Base-by-base conservation (phyloP, 805 yeast genomes). In the Yamadazyma philogaea region DNA sequence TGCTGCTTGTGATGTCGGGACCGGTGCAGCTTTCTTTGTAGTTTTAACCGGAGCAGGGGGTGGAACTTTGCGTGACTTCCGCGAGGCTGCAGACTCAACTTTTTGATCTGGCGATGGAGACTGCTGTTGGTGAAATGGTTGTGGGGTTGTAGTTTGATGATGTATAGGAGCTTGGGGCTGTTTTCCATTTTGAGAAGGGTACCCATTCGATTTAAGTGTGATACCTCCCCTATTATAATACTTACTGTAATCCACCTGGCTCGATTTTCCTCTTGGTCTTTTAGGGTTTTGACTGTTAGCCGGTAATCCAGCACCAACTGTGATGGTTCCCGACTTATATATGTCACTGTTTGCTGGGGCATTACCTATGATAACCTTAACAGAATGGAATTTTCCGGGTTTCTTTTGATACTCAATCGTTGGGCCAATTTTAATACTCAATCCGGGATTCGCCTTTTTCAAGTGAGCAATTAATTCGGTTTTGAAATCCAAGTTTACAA, bases 261-360 rank as follows among this genome's bases (percentile, higher is more conserved):
- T 46, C 2, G 68, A 52, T 15, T 40, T 48, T n/a, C 79, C 81
- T 59, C 79, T 79, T 22, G 98, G 98, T 52, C 84, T 79, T 54
- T 81, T 79, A 26, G 80, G 82, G 16, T 89, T 83, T n/a, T 58
- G 68, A 10, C 93, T 77, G 45, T 70, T 77, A 0, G 87, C 81
- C 6, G 96, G 89, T 47, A 78, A 71, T 12, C 99, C 99, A 34
- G 76, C 77, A 36, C 81, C 78, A 14, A 88, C 96, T 31, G 79
- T 81, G 19, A 93, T 90, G 0, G 87, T 79, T 48, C 95, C 86
- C 3, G 96, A 87, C 67, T 93, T 93, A 70, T 93, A 93, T 8
- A 67, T 46, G 60, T 93, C 98, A 33, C 85, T 73, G 49, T 77
- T 60, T 8, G 53, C 55, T 8, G 95, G 95, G 6, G 63, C 64